These are phyloP conservation scores for Auriscalpium microsporum DNA, from an alignment of 768 basidiomycete genomes.

Conservation along the genomic window DNA sequence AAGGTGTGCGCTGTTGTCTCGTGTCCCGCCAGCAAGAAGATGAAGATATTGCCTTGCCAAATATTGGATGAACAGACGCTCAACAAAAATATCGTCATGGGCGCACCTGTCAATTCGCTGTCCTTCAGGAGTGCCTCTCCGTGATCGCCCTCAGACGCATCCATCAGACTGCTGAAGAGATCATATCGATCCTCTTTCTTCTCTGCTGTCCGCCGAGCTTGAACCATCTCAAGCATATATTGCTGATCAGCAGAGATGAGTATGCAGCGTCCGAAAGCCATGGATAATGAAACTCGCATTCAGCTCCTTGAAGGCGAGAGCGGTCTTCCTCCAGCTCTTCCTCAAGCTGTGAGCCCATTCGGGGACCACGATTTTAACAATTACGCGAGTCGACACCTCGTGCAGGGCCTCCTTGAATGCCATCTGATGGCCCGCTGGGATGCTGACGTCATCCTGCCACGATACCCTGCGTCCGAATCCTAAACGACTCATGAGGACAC, in stretches of 20 bases:
- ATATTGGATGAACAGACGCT: background rate
- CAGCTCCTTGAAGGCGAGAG: constrained; percentile 35
- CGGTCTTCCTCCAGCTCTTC: constrained; percentile 21
- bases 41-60: constrained; percentile 19
- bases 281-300: constrained; percentile 19
- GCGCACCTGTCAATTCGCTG: constrained; percentile 15
- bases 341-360: constrained; percentile 31
- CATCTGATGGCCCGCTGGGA: constrained; percentile 37
- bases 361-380: constrained; percentile 31
- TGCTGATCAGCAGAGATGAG: constrained; percentile 1
- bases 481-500: background rate
- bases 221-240: constrained; percentile 24
- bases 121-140: constrained; percentile 10
- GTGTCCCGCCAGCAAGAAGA: constrained; percentile 29
- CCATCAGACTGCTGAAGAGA: constrained; percentile 20
- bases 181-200: constrained; percentile 16
- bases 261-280: background rate
- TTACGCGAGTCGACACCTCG: constrained; percentile 29
- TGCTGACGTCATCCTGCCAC: constrained; percentile 36
- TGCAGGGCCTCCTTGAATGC: constrained; percentile 45
- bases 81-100: background rate
- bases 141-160: constrained; percentile 14
- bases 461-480: constrained; percentile 44
- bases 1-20: constrained; percentile 32
- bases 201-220: constrained; percentile 6